Evolutionary conservation across 306 rosid species (phyloP), one percentile per base, ranked within the genome.

Genomic region (Lablab purpureus): DNA sequence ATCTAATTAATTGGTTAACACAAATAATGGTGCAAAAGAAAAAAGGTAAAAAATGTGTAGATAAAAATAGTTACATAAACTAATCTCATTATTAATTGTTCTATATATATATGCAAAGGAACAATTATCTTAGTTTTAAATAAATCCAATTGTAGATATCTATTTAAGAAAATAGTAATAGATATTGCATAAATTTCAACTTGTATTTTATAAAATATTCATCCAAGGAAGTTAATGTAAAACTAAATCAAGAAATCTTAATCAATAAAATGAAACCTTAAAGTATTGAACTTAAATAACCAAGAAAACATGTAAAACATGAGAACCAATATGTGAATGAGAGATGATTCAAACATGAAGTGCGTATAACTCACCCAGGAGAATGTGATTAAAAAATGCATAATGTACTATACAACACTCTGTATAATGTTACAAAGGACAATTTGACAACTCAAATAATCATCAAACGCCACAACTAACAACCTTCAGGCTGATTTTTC

Each of bases 391-490:
- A 69, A 51, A 46, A 68, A 71, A 17, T 34, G 45, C 37, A 68
- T 43, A 60, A 12, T 58, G 41, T 59, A 55, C 36, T 59, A 50
- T 74, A 74, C 75, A 80, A 68, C 30, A 74, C 40, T 49, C 9
- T 40, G 67, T 14, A 68, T 17, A 74, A 49, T 68, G 64, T 36
- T 62, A 75, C 50, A 80, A 30, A 80, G 22, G 58, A 45, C 78
- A 80, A 60, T 60, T 67, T 84, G 50, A 60, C 71, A 46, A 47
- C 63, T 8, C 43, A 45, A 56, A 73, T 56, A 67, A 83, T 74
- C 70, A 74, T 55, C 73, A 82, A 25, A 67, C 43, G 64, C 63
- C 56, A 73, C 36, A 73, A 36, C 80, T 32, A 41, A 52, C 77
- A 41, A 50, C 80, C 67, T 46, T 15, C 22, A 73, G 22, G 66